Evolutionary conservation across 1,139 yeast species (phyloP).

Genomic region (Wickerhamomyces sp.): DNA sequence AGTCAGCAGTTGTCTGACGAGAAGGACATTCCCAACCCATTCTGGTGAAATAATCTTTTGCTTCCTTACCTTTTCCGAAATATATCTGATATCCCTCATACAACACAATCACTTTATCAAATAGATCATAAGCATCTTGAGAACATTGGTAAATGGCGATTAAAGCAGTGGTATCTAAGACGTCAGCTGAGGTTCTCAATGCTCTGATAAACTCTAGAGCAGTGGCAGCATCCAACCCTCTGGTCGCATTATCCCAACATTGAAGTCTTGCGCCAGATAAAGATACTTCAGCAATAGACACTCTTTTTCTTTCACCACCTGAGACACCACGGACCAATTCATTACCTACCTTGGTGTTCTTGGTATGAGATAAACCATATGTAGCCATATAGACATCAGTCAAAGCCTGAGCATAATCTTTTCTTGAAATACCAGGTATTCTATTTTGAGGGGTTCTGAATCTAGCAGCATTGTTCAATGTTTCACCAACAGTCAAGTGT

Average conservation of each 20-base stretch:
- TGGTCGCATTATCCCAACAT: slow-evolving; percentile 74
- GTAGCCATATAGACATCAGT: slow-evolving; percentile 70
- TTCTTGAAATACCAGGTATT: slow-evolving; percentile 54
- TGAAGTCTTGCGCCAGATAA: slow-evolving; percentile 59
- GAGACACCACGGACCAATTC: slow-evolving; percentile 73
- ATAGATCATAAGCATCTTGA: slow-evolving; percentile 69
- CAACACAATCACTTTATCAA: slow-evolving; percentile 68
- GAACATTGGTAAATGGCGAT: slow-evolving; percentile 83
- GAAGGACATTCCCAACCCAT: slow-evolving; percentile 51
- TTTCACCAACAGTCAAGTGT: slow-evolving; percentile 66
- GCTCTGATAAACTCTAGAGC: slow-evolving; percentile 73
- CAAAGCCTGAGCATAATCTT: slow-evolving; percentile 56
- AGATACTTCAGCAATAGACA: slow-evolving; percentile 66
- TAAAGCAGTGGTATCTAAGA: slow-evolving; percentile 57
- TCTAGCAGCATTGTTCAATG: slow-evolving; percentile 59
- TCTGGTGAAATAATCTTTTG: slow-evolving; percentile 53
- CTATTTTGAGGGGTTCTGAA: slow-evolving; percentile 66
- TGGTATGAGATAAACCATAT: slow-evolving; percentile 64
- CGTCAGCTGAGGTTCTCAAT: slow-evolving; percentile 56
- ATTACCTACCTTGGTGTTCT: slow-evolving; percentile 63
- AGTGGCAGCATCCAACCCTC: slow-evolving; percentile 74
- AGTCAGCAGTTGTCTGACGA: slow-evolving; percentile 55
- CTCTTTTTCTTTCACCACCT: slow-evolving; percentile 82
- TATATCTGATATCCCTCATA: slow-evolving; percentile 77
- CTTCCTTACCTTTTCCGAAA: slow-evolving; percentile 60